Evolutionary conservation across 768 basidiomycete species (phyloP).

Genomic region (Tricholoma sp.): DNA sequence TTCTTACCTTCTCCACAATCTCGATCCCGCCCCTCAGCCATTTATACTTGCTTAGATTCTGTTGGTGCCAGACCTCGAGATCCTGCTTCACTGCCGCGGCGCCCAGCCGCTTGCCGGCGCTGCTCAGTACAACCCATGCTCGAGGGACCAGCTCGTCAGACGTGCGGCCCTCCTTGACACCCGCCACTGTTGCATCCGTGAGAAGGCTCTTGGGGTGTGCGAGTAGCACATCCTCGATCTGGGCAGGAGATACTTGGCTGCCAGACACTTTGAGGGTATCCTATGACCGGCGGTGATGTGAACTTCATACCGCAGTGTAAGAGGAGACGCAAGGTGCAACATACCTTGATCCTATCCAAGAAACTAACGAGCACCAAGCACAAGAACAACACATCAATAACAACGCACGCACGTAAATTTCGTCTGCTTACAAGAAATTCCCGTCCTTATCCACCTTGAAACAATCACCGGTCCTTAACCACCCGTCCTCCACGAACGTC

Average conservation of each 20-base stretch:
- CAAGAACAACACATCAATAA: conserved; percentile 33
- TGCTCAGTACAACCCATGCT: conserved; percentile 73
- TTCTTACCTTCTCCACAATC: conserved; percentile 54
- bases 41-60: conserved; percentile 69
- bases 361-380: too few relatives aligned
- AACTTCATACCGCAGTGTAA: background rate
- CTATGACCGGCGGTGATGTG: too few relatives aligned
- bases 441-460: conserved; percentile 58
- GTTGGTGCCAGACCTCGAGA: conserved; percentile 57
- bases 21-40: conserved; percentile 73
- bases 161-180: conserved; percentile 67
- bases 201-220: conserved; percentile 59
- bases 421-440: conserved; percentile 65
- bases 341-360: conserved; percentile 73
- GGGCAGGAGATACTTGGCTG: conserved; percentile 73
- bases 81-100: conserved; percentile 31
- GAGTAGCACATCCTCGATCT: conserved; percentile 66
- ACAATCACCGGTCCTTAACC: conserved; percentile 72
- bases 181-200: conserved; percentile 64
- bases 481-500: conserved; percentile 61
- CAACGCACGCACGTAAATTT: too few relatives aligned
- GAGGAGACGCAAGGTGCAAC: background rate
- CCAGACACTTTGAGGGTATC: conserved; percentile 82
- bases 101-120: conserved; percentile 46
- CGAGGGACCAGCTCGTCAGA: conserved; percentile 70